These are phyloP conservation scores for Daucus carota DNA, from an alignment of 129 eudicot genomes.

Conservation along the genomic window DH1_v3.0 NC_030385.2:1237001-1237500, in stretches of 20 bases:
- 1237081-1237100: not conserved
- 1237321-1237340: not conserved
- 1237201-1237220: slow-evolving; percentile 67
- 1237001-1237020: slow-evolving; percentile 88
- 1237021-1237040: slow-evolving; percentile 77
- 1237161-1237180: slow-evolving; percentile 88
- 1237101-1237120: not conserved
- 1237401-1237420: slow-evolving; percentile 74
- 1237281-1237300: not conserved
- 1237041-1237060: slow-evolving; percentile 92
- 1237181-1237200: slow-evolving; percentile 92
- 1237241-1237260: slow-evolving; percentile 75
- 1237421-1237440: slow-evolving; percentile 87
- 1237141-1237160: slow-evolving; percentile 44
- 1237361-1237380: slow-evolving; percentile 46
- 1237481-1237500: not conserved
- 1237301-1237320: not conserved
- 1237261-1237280: slow-evolving; percentile 18
- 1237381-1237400: slow-evolving; percentile 75
- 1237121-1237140: not conserved
- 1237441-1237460: slow-evolving; percentile 77
- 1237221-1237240: slow-evolving; percentile 75
- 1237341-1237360: not conserved
- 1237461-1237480: slow-evolving; percentile 41
- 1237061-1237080: slow-evolving; percentile 58